These are phyloP conservation scores for Spencermartinsiella europaea DNA, from an alignment of 805 yeast genomes.

Conservation along the genomic window DNA sequence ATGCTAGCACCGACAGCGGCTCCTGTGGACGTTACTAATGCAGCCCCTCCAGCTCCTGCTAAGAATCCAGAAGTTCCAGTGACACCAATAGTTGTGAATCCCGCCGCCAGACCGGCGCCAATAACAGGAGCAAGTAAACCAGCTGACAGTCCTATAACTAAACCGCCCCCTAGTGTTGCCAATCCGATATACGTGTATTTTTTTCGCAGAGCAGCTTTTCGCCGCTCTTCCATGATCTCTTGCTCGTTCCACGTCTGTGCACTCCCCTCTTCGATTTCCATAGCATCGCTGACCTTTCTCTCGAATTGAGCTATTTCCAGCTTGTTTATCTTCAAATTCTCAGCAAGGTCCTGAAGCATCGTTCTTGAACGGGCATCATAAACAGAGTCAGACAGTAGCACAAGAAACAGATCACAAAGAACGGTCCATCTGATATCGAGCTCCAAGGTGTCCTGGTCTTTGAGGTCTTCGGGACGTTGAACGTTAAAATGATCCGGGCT, in stretches of 20 bases:
- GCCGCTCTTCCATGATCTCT: conserved; percentile 62
- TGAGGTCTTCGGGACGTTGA: conserved; percentile 21
- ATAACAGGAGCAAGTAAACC: conserved; percentile 96
- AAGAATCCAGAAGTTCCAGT: conserved; percentile 88
- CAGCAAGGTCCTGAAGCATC: conserved; percentile 64
- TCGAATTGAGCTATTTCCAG: conserved; percentile 85
- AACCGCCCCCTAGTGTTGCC: conserved; percentile 94
- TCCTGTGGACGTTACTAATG: conserved; percentile 87
- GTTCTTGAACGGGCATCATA: conserved; percentile 89
- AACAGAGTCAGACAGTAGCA: conserved; percentile 72
- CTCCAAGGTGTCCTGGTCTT: conserved; percentile 35
- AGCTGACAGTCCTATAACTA: conserved; percentile 90
- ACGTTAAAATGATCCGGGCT: conserved; percentile 13
- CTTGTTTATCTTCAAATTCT: conserved; percentile 49
- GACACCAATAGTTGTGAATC: conserved; percentile 89
- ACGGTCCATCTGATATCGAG: conserved; percentile 91
- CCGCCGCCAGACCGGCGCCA: conserved; percentile 98
- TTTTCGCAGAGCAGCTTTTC: conserved; percentile 58
- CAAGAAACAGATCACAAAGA: conserved; percentile 81
- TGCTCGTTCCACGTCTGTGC: conserved; percentile 73
- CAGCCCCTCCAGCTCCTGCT: conserved; percentile 96
- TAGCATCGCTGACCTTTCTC: conserved; percentile 79
- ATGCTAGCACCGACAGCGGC: conserved; percentile 86
- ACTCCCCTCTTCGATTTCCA: conserved; percentile 79
- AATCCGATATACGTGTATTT: conserved; percentile 84